Conservation (phyloP, 1,284 basidiomycete species). For the Ustilago esculenta region DNA sequence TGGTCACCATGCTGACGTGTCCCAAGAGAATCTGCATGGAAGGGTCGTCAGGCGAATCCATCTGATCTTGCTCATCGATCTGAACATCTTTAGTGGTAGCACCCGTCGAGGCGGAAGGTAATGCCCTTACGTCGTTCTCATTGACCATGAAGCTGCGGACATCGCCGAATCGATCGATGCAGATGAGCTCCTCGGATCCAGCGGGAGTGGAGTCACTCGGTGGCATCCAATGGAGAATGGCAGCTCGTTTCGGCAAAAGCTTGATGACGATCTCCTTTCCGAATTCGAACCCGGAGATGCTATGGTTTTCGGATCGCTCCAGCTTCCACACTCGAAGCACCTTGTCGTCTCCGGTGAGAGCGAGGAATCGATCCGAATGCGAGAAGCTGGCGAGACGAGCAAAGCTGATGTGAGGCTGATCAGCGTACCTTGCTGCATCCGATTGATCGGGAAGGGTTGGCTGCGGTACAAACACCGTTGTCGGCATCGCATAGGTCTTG, state of each 20-base stretch:
- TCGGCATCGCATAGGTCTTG: constrained; percentile 31
- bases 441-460: constrained; percentile 46
- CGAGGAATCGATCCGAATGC: constrained; percentile 49
- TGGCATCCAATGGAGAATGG: constrained; percentile 53
- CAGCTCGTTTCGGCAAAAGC: constrained; percentile 59
- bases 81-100: neutral
- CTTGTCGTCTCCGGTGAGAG: constrained; percentile 63
- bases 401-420: constrained; percentile 45
- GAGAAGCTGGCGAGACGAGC: constrained; percentile 56
- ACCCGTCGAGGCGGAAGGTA: constrained; percentile 7
- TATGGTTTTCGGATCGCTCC: constrained; percentile 1
- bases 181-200: constrained; percentile 52
- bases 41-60: constrained; percentile 40
- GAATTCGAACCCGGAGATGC: constrained; percentile 25
- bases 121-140: constrained; percentile 17
- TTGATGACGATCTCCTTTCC: constrained; percentile 54
- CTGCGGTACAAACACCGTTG: constrained; percentile 43
- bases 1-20: constrained; percentile 62
- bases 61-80: constrained; percentile 42
- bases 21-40: constrained; percentile 55
- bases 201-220: constrained; percentile 11
- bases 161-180: constrained; percentile 60
- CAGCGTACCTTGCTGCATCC: constrained; percentile 36
- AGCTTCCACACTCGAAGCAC: constrained; percentile 56
- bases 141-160: constrained; percentile 51